Percentiles rank a stretch among this genome's conserved stretches.
phyloP scores from a whole-genome alignment of 2,329 filamentous ascomycete genomes.

The Diplodia seriata region DNA sequence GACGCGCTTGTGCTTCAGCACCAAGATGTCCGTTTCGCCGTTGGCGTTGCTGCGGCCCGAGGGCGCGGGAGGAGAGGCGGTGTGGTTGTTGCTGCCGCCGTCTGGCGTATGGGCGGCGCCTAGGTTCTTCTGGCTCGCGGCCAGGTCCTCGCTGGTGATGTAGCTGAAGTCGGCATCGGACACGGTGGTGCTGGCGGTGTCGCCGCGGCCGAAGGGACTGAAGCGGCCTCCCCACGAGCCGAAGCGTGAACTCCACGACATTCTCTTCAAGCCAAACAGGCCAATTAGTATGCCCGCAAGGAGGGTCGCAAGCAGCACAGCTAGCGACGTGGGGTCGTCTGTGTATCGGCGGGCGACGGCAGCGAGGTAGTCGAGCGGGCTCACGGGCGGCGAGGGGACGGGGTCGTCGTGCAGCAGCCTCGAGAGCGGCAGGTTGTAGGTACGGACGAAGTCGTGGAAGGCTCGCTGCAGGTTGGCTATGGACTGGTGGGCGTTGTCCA shows the following conservation, averaged over 20 bases:
- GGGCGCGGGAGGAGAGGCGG: constrained; percentile 33
- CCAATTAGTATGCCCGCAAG: constrained; percentile 48
- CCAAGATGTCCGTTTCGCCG: constrained; percentile 69
- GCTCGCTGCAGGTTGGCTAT: constrained; percentile 16
- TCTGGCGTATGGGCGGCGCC: constrained; percentile 35
- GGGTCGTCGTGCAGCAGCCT: constrained; percentile 42
- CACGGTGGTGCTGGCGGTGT: constrained; percentile 58
- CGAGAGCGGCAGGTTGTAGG: constrained; percentile 47
- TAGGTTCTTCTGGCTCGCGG: constrained; percentile 43
- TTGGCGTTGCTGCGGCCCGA: constrained; percentile 24
- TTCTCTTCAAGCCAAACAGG: constrained; percentile 47
- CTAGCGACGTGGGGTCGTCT: constrained; percentile 24
- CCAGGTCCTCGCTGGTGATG: constrained; percentile 78
- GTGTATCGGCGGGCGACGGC: constrained; percentile 18
- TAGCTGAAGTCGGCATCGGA: constrained; percentile 81
- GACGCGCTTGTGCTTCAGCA: constrained; percentile 71
- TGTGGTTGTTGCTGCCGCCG: constrained; percentile 34
- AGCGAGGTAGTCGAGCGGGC: constrained; percentile 10
- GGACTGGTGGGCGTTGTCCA: constrained; percentile 14
- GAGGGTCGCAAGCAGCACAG: constrained; percentile 39
- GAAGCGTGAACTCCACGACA: constrained; percentile 57
- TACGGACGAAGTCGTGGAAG: constrained; percentile 13
- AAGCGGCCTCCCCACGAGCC: constrained; percentile 55
- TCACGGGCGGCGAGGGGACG: constrained; percentile 44
- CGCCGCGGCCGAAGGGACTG: constrained; percentile 55